Evolutionary conservation across 2,329 filamentous ascomycete genomes (phyloP).

Genomic region (Sclerotinia minor): DNA sequence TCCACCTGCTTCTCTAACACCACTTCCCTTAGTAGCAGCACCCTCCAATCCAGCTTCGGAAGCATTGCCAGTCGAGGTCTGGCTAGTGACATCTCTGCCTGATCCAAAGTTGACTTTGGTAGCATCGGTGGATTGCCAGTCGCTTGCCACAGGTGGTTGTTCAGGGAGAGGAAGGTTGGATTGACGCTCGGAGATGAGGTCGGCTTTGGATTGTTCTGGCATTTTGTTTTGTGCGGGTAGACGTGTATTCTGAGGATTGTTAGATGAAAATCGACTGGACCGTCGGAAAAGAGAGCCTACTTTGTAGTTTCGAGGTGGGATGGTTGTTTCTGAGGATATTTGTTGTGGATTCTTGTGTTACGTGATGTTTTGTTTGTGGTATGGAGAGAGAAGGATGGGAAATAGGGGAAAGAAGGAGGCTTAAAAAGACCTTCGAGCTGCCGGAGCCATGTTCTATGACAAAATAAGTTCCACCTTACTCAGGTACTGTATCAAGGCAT

Average conservation of each 20-base stretch:
- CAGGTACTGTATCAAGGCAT: conserved; percentile 14
- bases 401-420: neutral
- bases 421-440: conserved; percentile 6
- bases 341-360: neutral
- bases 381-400: neutral
- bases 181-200: conserved; percentile 66
- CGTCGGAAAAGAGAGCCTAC: neutral
- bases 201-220: conserved; percentile 52
- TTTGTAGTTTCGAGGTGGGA: neutral
- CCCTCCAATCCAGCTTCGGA: conserved; percentile 56
- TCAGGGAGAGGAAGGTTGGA: conserved; percentile 78
- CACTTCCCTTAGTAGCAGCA: conserved; percentile 58
- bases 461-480: conserved; percentile 15
- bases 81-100: conserved; percentile 46
- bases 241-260: conserved; percentile 3
- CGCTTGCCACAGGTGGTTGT: conserved; percentile 71
- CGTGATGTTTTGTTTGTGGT: conserved; percentile 12
- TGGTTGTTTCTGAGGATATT: neutral
- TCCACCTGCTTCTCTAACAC: conserved; percentile 49
- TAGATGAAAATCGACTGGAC: neutral
- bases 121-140: conserved; percentile 73
- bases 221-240: conserved; percentile 28
- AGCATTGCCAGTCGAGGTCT: conserved; percentile 50
- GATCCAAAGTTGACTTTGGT: conserved; percentile 66
- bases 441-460: conserved; percentile 19